Base-by-base conservation (phyloP, 306 rosid genomes). In the Oemleria cerasiformis region DNA sequence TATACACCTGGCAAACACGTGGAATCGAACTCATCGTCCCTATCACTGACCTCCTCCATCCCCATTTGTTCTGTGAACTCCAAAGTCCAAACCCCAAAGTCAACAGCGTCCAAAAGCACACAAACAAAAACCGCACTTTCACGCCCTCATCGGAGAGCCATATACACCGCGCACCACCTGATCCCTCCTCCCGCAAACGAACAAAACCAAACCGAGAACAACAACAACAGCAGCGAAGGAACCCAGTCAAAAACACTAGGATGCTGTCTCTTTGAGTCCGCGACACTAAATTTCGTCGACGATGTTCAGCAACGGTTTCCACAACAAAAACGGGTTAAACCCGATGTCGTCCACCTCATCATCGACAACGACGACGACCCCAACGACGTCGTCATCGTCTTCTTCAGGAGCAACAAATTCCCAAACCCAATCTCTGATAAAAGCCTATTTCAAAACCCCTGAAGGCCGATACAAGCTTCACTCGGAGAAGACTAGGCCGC, bases 401-500 rank as follows among this genome's bases (percentile, higher is more conserved):
- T 59, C 43, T 3, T 34, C 43, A 6, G 43, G 20, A 16, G 16
- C 64, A 8, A 7, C 64, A 8, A 59, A 59, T 59, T 59, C 64
- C 11, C 71, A 67, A n/a, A 49, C 74, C 54, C 74, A 70, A 38
- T 71, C 66, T 2, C 56, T 71, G 4, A 43, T 71, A 42, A 95
- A 95, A 66, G 88, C 97, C 64, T 91, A 95, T 81, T 91, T 95
- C 85, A 95, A 95, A 81, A 95, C 99, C 68, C 97, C 93, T 3
- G 97, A 95, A 71, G 99, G 99, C 13, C 77, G 97, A 16, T 95
- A 91, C 78, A 95, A 95, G 84, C 97, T 95, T 65, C 92, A 83
- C 77, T 95, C 84, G 76, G 99, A 95, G 83, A 95, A 95, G 80
- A 84, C 96, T 72, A 96, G 90, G 38, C 97, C 99, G 70, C 77